phyloP scores from a whole-genome alignment of 2,329 filamentous ascomycete species.

The Lasiodiplodia hormozganensis region DNA sequence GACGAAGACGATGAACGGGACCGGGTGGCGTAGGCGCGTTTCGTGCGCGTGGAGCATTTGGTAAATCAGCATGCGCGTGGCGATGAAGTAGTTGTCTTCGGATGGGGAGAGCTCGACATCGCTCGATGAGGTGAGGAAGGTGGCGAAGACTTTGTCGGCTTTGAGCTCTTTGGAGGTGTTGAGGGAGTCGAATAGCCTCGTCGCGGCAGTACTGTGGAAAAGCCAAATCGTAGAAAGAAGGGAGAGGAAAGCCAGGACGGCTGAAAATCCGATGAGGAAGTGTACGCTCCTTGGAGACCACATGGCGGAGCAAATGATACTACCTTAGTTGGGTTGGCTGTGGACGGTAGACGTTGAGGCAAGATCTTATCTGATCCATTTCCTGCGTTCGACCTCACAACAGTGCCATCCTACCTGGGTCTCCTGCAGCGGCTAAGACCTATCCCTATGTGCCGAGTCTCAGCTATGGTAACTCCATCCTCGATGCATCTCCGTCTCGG shows the following conservation, averaged over 20 bases:
- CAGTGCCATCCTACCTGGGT: too few relatives aligned
- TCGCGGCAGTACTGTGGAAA: not conserved
- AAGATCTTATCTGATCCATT: too few relatives aligned
- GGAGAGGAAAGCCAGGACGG: not conserved
- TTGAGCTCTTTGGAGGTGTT: not conserved
- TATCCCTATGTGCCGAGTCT: too few relatives aligned
- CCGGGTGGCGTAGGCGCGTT: conserved; percentile 40
- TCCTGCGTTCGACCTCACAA: too few relatives aligned
- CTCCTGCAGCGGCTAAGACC: too few relatives aligned
- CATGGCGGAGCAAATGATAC: not conserved
- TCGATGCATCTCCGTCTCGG: too few relatives aligned
- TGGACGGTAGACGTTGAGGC: too few relatives aligned
- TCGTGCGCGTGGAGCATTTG: conserved; percentile 50
- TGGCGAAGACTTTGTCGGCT: not conserved
- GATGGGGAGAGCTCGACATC: not conserved
- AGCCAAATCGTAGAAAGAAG: not conserved
- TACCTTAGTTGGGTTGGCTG: not conserved
- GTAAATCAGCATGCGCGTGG: conserved; percentile 49
- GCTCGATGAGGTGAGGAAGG: not conserved
- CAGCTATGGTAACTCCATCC: too few relatives aligned
- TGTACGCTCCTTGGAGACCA: not conserved
- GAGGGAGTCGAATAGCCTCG: not conserved
- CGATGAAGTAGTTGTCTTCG: conserved; percentile 49
- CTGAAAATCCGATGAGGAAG: not conserved
- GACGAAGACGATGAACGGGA: conserved; percentile 12